Percentiles rank a stretch among this genome's conserved stretches.
phyloP scores from a whole-genome alignment of 169 alveolate genomes.

The Cryptosporidium viatorum region DNA sequence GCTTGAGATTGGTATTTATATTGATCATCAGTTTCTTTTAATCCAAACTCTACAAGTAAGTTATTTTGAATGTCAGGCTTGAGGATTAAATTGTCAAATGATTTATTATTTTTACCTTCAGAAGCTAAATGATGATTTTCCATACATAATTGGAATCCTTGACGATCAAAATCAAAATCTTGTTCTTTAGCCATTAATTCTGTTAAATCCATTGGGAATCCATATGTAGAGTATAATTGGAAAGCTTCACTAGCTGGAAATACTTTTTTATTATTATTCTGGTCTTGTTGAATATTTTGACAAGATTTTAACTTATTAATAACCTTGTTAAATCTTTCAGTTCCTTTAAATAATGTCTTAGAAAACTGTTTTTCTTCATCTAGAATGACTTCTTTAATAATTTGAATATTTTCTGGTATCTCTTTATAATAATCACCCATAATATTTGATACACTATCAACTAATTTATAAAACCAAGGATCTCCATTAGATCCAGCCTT shows the following conservation, averaged over 20 bases:
- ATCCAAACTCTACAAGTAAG: conserved; percentile 9
- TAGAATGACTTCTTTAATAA: conserved; percentile 82
- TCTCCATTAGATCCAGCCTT: conserved; percentile 79
- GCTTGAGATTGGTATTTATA: conserved; percentile 9
- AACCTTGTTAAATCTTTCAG: conserved; percentile 82
- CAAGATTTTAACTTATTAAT: conserved; percentile 14
- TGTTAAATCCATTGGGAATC: conserved; percentile 93
- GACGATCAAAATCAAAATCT: conserved; percentile 82
- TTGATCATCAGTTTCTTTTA: conserved; percentile 51
- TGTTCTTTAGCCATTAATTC: conserved; percentile 92
- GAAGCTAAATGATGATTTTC: conserved; percentile 85
- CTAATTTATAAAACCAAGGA: conserved; percentile 89
- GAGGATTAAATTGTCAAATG: not conserved
- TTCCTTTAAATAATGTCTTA: conserved; percentile 88
- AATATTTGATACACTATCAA: conserved; percentile 84
- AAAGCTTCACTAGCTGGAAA: conserved; percentile 88
- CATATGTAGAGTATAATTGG: conserved; percentile 90
- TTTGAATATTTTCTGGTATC: conserved; percentile 82
- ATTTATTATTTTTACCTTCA: conserved; percentile 79
- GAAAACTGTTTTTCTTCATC: conserved; percentile 90
- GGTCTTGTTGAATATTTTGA: not conserved
- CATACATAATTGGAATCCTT: conserved; percentile 85
- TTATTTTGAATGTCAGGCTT: conserved; percentile 57
- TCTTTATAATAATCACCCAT: conserved; percentile 89
- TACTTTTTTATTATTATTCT: conserved; percentile 48